Conservation (phyloP, 306 rosid genomes). For the Glycine tomentella region DNA sequence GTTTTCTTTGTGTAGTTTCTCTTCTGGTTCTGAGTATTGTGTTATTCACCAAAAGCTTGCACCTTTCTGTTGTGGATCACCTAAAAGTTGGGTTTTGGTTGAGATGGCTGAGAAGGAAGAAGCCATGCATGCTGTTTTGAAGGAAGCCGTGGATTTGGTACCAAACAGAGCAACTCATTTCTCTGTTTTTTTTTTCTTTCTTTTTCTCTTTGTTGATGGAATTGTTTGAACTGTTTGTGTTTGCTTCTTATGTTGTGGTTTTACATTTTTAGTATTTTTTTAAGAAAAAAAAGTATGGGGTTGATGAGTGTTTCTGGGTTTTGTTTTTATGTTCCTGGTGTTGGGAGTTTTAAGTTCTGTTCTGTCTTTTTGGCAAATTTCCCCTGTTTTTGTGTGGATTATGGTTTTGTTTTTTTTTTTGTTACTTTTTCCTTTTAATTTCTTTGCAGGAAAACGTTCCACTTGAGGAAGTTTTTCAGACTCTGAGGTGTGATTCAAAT, state of each 20-base stretch:
- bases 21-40: not conserved
- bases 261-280: not conserved
- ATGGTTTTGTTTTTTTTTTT: not conserved
- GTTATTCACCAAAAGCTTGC: not conserved
- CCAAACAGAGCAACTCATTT: conserved; percentile 40
- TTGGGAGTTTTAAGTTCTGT: conserved; percentile 13
- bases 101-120: conserved; percentile 62
- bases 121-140: conserved; percentile 69
- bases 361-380: conserved; percentile 4
- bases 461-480: conserved; percentile 74
- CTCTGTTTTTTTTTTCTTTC: not conserved
- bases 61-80: conserved; percentile 1
- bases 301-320: conserved; percentile 37
- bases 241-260: not conserved
- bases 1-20: conserved; percentile 28
- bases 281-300: not conserved
- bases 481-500: conserved; percentile 67
- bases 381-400: not conserved
- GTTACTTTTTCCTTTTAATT: not conserved
- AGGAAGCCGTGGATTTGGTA: conserved; percentile 91
- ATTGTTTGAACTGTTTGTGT: not conserved
- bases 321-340: conserved; percentile 22
- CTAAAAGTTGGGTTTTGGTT: not conserved
- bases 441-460: conserved; percentile 76
- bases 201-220: not conserved